Base-by-base conservation (phyloP, 2,329 filamentous ascomycete species). In the Sclerotinia minor region DNA sequence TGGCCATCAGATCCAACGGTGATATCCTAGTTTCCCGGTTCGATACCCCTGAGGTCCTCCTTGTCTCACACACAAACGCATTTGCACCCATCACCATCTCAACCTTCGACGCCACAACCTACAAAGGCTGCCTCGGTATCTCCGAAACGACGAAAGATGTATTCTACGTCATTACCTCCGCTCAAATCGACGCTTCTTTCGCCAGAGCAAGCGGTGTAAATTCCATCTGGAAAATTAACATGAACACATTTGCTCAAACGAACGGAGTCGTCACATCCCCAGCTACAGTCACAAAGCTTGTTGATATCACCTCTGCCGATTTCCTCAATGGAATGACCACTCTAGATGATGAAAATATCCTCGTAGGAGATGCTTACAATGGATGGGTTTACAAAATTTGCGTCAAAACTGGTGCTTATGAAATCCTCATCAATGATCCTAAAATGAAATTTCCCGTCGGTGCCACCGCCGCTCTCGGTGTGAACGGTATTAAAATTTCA, bases 1-100 rank as follows among this genome's bases (percentile, higher is more conserved):
- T 81, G 32, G 77, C 75, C 11, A 67, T 78, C 3, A 77, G 76
- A 26, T 63, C 73, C n/a, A 79, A 79, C 57, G 78, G 77, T 19
- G 73, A 77, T 35, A 69, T 80, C n/a, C 74, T 80, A 41, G 74
- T 77, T n/a, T 71, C 74, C 19, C 69, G 76, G 5, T 67, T 80
- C 13, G 74, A 75, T 52, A 59, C 64, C 26, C 74, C 79, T 9
- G 74, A 78, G 63, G 69, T 80, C 3, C 75, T 75, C 69, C 72
- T 78, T 38, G 70, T 81, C 47, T 71, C 79, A 63, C 78, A 78
- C 2, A 68, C 68, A 17, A 55, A 53, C 2, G 53, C 53, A 13
- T 64, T 60, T 17, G 65, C 32, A 24, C 69, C 70, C 13, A 61
- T 69, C 17, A 71, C 74, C 21, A 69, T 75, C 19, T 70, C 78